Evolutionary conservation across 345 rosid species (phyloP).

Genomic region (Brassica napus): DNA sequence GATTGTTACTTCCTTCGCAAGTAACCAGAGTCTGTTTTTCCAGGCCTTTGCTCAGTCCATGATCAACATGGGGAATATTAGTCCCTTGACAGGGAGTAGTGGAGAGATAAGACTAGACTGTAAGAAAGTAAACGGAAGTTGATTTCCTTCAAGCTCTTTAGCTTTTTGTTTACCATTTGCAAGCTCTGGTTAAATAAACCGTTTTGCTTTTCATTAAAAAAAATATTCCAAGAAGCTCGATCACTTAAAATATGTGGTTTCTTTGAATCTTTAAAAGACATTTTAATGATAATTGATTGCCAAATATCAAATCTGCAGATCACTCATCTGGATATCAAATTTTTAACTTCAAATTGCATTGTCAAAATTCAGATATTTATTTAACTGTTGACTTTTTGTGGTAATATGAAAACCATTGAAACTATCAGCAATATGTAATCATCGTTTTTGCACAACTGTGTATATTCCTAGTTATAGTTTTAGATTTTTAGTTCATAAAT

Average conservation of each 20-base stretch:
- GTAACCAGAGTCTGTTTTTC: constrained; percentile 54
- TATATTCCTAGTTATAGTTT: background rate
- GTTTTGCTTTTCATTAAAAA: background rate
- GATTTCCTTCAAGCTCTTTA: background rate
- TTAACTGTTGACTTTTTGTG: background rate
- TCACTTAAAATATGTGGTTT: background rate
- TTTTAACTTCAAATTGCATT: background rate
- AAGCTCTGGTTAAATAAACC: background rate
- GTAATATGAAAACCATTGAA: background rate
- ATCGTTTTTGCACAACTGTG: background rate
- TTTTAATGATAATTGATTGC: background rate
- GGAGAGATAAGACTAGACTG: constrained; percentile 66
- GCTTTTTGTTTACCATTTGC: background rate
- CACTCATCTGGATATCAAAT: background rate
- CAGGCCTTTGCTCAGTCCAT: constrained; percentile 57
- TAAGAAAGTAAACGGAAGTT: constrained; percentile 47
- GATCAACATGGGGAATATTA: constrained; percentile 66
- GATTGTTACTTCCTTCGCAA: constrained; percentile 45
- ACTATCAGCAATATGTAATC: background rate
- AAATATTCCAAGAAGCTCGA: background rate
- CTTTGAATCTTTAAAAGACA: background rate
- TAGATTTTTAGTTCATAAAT: background rate
- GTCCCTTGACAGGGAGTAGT: constrained; percentile 48
- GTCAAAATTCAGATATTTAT: background rate
- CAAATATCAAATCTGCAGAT: background rate